Evolutionary conservation across 305 asterid species (phyloP).

Genomic region (Plantago coronopus): DNA sequence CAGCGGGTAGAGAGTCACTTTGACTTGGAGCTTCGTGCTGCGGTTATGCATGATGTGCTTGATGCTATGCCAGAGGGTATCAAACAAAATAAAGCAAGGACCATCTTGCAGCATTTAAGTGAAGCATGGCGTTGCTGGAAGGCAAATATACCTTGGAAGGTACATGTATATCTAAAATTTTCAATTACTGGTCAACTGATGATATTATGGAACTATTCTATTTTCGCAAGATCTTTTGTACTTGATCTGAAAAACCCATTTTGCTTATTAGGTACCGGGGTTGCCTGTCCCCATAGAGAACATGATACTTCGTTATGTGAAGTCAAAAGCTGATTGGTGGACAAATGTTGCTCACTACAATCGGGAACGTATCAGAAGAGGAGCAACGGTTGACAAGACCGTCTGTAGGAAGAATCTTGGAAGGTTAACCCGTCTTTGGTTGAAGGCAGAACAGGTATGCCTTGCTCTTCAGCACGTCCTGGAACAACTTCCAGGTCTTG

Average conservation of each 20-base stretch:
- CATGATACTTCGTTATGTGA: slow-evolving; percentile 97
- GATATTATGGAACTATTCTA: slow-evolving; percentile 1
- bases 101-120: slow-evolving; percentile 95
- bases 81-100: slow-evolving; percentile 95
- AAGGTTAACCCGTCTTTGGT: slow-evolving; percentile 98
- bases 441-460: slow-evolving; percentile 92
- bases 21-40: slow-evolving; percentile 99
- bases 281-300: slow-evolving; percentile 99
- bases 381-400: slow-evolving; percentile 99
- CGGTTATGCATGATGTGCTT: slow-evolving; percentile 99
- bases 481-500: not conserved
- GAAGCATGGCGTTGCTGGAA: slow-evolving; percentile 99
- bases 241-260: not conserved
- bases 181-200: slow-evolving; percentile 1
- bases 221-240: not conserved
- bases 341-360: slow-evolving; percentile 99
- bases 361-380: slow-evolving; percentile 97
- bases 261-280: slow-evolving; percentile 68
- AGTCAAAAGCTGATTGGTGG: slow-evolving; percentile 99
- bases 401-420: slow-evolving; percentile 99
- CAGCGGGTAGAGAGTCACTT: slow-evolving; percentile 99
- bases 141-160: slow-evolving; percentile 99
- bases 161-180: slow-evolving; percentile 17
- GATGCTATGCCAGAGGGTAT: slow-evolving; percentile 99
- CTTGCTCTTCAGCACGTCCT: not conserved